These are phyloP conservation scores for Lactarius akahatsu DNA, from an alignment of 768 basidiomycete species.

Conservation along the genomic window DNA sequence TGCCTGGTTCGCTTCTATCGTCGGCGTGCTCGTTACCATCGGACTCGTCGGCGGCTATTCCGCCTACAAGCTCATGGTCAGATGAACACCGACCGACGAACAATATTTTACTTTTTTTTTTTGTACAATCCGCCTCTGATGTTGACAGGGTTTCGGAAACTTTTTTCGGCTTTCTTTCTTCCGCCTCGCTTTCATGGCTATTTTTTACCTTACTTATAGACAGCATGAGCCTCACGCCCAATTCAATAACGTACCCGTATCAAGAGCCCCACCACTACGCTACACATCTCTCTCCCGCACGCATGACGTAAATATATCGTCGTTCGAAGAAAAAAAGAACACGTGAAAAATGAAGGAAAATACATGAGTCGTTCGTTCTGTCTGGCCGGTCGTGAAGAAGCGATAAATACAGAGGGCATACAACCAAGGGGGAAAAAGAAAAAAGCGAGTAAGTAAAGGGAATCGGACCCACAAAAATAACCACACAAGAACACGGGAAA, in stretches of 20 bases:
- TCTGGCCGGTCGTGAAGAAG: neutral
- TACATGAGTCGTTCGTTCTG: neutral
- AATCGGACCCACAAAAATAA: neutral
- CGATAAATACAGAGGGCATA: neutral
- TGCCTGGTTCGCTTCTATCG: conserved; percentile 86
- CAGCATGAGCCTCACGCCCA: neutral
- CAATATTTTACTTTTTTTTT: neutral
- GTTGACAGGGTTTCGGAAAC: neutral
- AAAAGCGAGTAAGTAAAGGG: neutral
- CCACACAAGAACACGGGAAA: neutral
- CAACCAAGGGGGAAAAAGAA: neutral
- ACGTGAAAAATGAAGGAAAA: conserved; percentile 7
- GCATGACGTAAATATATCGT: conserved; percentile 1
- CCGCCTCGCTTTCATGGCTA: neutral
- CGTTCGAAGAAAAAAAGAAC: conserved; percentile 4
- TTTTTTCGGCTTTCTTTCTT: neutral
- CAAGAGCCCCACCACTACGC: neutral
- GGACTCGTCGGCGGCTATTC: conserved; percentile 79
- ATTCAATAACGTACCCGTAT: conserved; percentile 1
- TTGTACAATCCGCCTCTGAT: no score
- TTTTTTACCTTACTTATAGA: neutral
- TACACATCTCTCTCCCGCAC: conserved; percentile 5
- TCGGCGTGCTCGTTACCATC: conserved; percentile 76
- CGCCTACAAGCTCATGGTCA: conserved; percentile 72
- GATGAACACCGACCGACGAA: conserved; percentile 21